Evolutionary conservation across 2,329 filamentous ascomycete genomes (phyloP).

Genomic region (Dothidotthia symphoricarpi): DNA sequence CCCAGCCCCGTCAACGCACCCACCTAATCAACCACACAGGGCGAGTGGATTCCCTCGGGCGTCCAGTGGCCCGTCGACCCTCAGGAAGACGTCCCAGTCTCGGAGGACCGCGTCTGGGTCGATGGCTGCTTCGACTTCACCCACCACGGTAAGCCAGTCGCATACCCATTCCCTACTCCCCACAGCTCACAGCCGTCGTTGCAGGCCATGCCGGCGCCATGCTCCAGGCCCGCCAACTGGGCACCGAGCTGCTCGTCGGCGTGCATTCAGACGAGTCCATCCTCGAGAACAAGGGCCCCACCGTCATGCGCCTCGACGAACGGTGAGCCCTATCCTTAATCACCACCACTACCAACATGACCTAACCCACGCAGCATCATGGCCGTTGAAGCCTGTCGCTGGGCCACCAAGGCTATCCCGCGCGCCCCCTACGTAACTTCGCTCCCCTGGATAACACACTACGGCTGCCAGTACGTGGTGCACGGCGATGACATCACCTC

Average conservation of each 20-base stretch:
- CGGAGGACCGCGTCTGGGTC: constrained; percentile 83
- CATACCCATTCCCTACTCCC: background rate
- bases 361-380: constrained; percentile 68
- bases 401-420: constrained; percentile 81
- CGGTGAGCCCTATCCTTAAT: constrained; percentile 52
- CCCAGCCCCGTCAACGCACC: background rate
- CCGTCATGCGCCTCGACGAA: constrained; percentile 92
- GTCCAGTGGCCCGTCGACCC: constrained; percentile 66
- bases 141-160: constrained; percentile 69
- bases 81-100: constrained; percentile 58
- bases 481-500: constrained; percentile 98
- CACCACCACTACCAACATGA: constrained; percentile 7
- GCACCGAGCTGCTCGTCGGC: constrained; percentile 83
- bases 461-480: constrained; percentile 92
- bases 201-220: constrained; percentile 93
- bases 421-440: constrained; percentile 92
- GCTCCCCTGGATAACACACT: constrained; percentile 90
- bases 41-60: constrained; percentile 48
- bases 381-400: constrained; percentile 91
- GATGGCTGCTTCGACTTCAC: constrained; percentile 99
- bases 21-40: constrained; percentile 17
- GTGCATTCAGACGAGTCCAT: constrained; percentile 96
- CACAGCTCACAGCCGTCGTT: constrained; percentile 12
- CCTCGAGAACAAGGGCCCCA: constrained; percentile 93
- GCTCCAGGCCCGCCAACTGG: constrained; percentile 89